phyloP scores from a whole-genome alignment of 345 rosid species.

The rapeseed (Brassica napus) region DNA sequence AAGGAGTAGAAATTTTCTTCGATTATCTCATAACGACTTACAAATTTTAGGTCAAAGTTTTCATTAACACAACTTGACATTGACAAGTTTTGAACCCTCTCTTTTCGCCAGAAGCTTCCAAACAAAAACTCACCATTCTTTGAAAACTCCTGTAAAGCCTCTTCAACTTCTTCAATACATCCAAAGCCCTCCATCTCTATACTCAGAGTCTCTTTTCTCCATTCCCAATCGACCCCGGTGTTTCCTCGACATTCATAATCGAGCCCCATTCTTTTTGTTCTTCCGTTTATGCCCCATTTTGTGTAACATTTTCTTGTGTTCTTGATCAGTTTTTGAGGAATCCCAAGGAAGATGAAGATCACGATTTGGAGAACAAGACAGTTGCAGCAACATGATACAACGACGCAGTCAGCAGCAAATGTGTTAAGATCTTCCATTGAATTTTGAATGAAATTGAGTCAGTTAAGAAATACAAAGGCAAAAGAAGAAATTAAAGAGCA shows the following conservation, averaged over 20 bases:
- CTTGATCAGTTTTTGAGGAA: constrained; percentile 55
- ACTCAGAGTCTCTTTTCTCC: constrained; percentile 27
- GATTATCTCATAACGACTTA: constrained; percentile 46
- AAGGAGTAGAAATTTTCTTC: constrained; percentile 45
- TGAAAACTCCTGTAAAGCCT: constrained; percentile 53
- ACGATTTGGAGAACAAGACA: constrained; percentile 71
- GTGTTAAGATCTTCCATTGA: constrained; percentile 67
- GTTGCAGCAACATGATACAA: constrained; percentile 77
- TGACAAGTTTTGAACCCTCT: constrained; percentile 34
- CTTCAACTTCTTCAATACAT: constrained; percentile 63
- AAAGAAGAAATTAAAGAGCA: constrained; percentile 11
- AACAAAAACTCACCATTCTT: constrained; percentile 73
- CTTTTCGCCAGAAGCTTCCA: constrained; percentile 88
- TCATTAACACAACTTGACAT: constrained; percentile 29
- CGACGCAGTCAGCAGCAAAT: constrained; percentile 75
- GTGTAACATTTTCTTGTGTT: constrained; percentile 52
- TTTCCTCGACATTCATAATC: constrained; percentile 11
- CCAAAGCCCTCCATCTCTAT: constrained; percentile 42
- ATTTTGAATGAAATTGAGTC: constrained; percentile 17
- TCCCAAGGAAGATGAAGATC: constrained; percentile 55
- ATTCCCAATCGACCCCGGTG: constrained; percentile 15
- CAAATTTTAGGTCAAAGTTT: constrained; percentile 39
- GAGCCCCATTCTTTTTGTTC: constrained; percentile 27
- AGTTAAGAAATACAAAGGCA: constrained; percentile 16
- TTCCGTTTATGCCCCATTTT: constrained; percentile 47